Conservation (phyloP, 257 asterid species). For the Hygrophila difformis region DNA sequence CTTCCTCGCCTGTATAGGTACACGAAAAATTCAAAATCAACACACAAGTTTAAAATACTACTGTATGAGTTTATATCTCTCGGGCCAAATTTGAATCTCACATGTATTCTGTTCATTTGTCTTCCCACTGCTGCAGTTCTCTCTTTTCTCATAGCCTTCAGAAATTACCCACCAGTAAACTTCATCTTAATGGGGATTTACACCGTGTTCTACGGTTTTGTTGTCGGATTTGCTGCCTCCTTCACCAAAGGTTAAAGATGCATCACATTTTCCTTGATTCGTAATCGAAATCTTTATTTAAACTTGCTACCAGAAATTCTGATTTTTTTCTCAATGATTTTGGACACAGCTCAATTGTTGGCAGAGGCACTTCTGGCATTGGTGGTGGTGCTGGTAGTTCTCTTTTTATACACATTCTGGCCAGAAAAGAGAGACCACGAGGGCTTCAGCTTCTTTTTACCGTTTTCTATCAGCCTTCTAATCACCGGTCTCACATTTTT, state of each 20-base stretch:
- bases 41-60: background rate
- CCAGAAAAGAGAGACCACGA: conserved; percentile 62
- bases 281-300: background rate
- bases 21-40: too few species aligned
- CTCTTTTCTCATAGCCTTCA: background rate
- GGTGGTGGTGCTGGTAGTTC: conserved; percentile 40
- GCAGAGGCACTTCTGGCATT: conserved; percentile 43
- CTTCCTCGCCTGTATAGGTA: too few species aligned
- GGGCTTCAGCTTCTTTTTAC: too few species aligned
- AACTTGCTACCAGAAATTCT: background rate
- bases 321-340: background rate
- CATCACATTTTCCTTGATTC: too few species aligned
- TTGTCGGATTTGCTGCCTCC: conserved; percentile 15
- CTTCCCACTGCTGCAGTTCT: conserved; percentile 10
- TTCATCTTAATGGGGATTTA: conserved; percentile 22
- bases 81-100: too few species aligned
- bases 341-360: conserved; percentile 32
- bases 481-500: too few species aligned
- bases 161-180: conserved; percentile 17
- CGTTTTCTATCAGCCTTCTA: too few species aligned
- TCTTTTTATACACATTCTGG: conserved; percentile 65
- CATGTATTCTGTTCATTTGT: background rate
- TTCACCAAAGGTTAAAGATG: conserved; percentile 16
- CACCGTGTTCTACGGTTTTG: conserved; percentile 17
- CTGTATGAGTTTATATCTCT: too few species aligned